phyloP scores from a whole-genome alignment of 2,329 filamentous ascomycete species.

The Akanthomyces uredinophilus region DNA sequence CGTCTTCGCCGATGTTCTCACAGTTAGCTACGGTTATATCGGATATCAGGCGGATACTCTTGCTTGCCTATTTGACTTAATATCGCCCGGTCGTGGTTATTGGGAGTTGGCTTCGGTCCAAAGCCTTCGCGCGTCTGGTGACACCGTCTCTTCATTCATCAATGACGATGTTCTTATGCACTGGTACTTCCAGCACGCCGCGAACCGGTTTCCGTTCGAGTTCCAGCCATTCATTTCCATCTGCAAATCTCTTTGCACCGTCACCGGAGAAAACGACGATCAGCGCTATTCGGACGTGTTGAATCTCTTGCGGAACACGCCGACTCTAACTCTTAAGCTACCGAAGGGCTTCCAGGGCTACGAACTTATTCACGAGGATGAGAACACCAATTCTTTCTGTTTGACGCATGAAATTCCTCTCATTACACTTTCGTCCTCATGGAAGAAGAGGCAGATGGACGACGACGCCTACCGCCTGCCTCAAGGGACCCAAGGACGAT shows the following conservation, averaged over 20 bases:
- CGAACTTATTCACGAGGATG: constrained; percentile 74
- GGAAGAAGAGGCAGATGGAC: constrained; percentile 38
- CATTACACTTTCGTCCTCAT: constrained; percentile 46
- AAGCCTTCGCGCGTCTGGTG: constrained; percentile 28
- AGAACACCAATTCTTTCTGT: constrained; percentile 73
- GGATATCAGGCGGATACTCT: constrained; percentile 71
- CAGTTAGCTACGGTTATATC: constrained; percentile 59
- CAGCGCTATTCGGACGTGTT: constrained; percentile 48
- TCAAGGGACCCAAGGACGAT: constrained; percentile 60
- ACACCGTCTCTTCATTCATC: constrained; percentile 30
- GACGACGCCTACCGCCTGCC: constrained; percentile 58
- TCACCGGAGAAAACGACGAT: constrained; percentile 27
- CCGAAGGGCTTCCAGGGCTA: constrained; percentile 68
- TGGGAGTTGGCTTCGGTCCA: constrained; percentile 44
- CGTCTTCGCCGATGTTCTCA: constrained; percentile 65
- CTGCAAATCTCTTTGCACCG: constrained; percentile 55
- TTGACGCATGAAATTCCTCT: constrained; percentile 61
- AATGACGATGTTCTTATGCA: constrained; percentile 45
- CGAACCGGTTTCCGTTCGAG: constrained; percentile 80
- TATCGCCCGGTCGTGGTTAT: constrained; percentile 51
- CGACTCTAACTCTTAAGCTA: constrained; percentile 73
- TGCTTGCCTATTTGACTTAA: constrained; percentile 57
- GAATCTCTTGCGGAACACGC: constrained; percentile 61
- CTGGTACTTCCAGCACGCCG: constrained; percentile 60
- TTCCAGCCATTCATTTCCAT: constrained; percentile 71